Percentiles rank a stretch among this genome's conserved stretches.
Evolutionary conservation across 2,329 filamentous ascomycete species (phyloP).

Genomic region (Microdochium nivale): DNA sequence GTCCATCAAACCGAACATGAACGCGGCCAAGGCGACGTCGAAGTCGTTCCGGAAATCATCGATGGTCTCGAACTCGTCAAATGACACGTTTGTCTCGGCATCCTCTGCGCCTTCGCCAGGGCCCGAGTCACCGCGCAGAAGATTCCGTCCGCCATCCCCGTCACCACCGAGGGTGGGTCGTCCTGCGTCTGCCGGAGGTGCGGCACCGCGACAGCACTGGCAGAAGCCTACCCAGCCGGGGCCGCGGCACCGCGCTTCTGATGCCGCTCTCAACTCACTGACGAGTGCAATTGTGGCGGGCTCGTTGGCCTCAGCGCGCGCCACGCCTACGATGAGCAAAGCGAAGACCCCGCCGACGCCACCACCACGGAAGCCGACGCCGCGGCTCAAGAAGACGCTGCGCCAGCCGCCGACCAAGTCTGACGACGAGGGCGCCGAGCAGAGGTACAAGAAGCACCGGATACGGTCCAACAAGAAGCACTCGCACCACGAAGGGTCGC

Average conservation of each 20-base stretch:
- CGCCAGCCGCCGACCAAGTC: slow-evolving; percentile 43
- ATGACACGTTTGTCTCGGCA: slow-evolving; percentile 36
- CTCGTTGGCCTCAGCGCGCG: slow-evolving; percentile 58
- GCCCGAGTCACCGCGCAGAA: slow-evolving; percentile 15
- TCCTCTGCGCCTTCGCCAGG: slow-evolving; percentile 25
- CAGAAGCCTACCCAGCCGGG: slow-evolving; percentile 1
- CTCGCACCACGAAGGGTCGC: slow-evolving; percentile 66
- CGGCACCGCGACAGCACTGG: slow-evolving; percentile 2
- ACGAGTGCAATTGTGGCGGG: slow-evolving; percentile 69
- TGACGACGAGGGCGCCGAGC: slow-evolving; percentile 40
- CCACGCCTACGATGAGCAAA: slow-evolving; percentile 30
- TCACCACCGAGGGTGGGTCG: slow-evolving; percentile 8
- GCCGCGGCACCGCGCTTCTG: slow-evolving; percentile 19
- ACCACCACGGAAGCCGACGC: slow-evolving; percentile 34
- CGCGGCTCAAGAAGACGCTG: slow-evolving; percentile 56
- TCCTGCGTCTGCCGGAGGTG: slow-evolving; percentile 6
- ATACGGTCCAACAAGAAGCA: slow-evolving; percentile 47
- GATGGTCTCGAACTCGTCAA: slow-evolving; percentile 25
- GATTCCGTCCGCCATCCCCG: slow-evolving; percentile 9
- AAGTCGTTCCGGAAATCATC: neutral
- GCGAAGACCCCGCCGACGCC: slow-evolving; percentile 29
- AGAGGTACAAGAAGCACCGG: slow-evolving; percentile 40
- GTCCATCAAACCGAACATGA: neutral
- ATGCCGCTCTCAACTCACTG: slow-evolving; percentile 53
- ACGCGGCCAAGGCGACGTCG: neutral